Conservation (phyloP, 2,329 filamentous ascomycete genomes). For the Aureobasidium sp. region DNA sequence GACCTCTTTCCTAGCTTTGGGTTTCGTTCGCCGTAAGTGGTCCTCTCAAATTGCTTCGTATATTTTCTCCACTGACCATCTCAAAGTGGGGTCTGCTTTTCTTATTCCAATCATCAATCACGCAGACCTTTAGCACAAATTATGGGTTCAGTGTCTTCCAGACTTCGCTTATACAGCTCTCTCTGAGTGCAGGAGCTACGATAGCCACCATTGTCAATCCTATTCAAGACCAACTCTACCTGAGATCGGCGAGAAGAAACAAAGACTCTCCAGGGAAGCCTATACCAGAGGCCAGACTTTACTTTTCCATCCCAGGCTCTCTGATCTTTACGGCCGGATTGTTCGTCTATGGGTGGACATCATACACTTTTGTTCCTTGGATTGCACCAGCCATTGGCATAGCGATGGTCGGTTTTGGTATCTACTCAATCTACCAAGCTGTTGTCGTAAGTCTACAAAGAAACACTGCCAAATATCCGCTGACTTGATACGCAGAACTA, state of each 20-base stretch:
- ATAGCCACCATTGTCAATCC: conserved; percentile 33
- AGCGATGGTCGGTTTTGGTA: conserved; percentile 71
- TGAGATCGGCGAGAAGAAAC: conserved; percentile 28
- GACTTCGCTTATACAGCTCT: conserved; percentile 35
- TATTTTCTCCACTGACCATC: background rate
- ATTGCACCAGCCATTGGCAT: conserved; percentile 64
- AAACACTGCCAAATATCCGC: conserved; percentile 15
- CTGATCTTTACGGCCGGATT: conserved; percentile 51
- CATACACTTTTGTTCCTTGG: conserved; percentile 58
- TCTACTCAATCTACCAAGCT: conserved; percentile 78
- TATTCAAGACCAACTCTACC: conserved; percentile 34
- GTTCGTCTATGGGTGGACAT: conserved; percentile 73
- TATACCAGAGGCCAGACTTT: conserved; percentile 37
- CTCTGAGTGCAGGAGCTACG: conserved; percentile 36
- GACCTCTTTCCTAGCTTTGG: conserved; percentile 25
- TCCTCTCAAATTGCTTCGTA: conserved; percentile 19
- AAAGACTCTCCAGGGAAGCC: conserved; percentile 23
- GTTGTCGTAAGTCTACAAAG: conserved; percentile 50
- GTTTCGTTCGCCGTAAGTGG: conserved; percentile 35
- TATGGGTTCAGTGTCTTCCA: conserved; percentile 33
- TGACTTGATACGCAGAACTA: conserved; percentile 52
- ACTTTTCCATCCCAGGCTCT: conserved; percentile 33
- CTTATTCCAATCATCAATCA: conserved; percentile 39
- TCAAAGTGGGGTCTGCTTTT: conserved; percentile 35
- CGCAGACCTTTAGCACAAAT: conserved; percentile 31